These are phyloP conservation scores for Aureobasidium lini DNA, from an alignment of 2,329 filamentous ascomycete genomes.

Conservation along the genomic window DNA sequence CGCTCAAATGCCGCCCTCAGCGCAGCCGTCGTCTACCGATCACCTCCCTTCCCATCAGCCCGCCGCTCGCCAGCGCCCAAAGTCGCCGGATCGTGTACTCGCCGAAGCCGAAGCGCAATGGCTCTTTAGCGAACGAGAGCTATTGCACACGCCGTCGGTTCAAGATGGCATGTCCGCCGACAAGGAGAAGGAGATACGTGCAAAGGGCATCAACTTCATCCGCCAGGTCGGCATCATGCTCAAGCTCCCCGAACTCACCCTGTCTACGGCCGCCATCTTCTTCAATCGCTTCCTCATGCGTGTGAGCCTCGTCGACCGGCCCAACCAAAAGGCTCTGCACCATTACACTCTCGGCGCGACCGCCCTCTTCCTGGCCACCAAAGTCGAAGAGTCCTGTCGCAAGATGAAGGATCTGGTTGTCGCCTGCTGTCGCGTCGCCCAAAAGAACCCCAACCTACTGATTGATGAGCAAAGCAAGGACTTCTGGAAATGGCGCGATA, in stretches of 20 bases:
- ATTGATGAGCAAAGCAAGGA: conserved; percentile 97
- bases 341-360: conserved; percentile 93
- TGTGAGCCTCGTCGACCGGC: conserved; percentile 68
- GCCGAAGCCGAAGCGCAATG: conserved; percentile 63
- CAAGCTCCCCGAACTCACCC: conserved; percentile 82
- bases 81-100: conserved; percentile 39
- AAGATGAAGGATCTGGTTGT: conserved; percentile 95
- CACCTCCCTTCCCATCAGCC: conserved; percentile 34
- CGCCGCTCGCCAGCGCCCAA: conserved; percentile 29
- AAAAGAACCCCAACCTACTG: conserved; percentile 83
- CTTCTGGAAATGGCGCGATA: conserved; percentile 96
- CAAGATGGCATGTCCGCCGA: conserved; percentile 69
- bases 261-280: conserved; percentile 88
- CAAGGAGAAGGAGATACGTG: conserved; percentile 71
- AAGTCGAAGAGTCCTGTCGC: conserved; percentile 92
- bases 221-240: conserved; percentile 88
- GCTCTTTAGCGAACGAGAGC: conserved; percentile 80
- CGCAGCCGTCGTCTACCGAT: conserved; percentile 9
- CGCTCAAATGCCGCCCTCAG: conserved; percentile 13
- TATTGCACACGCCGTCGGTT: conserved; percentile 74
- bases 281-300: conserved; percentile 97
- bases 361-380: conserved; percentile 86
- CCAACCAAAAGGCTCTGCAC: conserved; percentile 63
- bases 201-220: conserved; percentile 95
- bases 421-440: conserved; percentile 85